Base-by-base conservation (phyloP, 805 yeast species). In the Jamesozyma hellenica region DNA sequence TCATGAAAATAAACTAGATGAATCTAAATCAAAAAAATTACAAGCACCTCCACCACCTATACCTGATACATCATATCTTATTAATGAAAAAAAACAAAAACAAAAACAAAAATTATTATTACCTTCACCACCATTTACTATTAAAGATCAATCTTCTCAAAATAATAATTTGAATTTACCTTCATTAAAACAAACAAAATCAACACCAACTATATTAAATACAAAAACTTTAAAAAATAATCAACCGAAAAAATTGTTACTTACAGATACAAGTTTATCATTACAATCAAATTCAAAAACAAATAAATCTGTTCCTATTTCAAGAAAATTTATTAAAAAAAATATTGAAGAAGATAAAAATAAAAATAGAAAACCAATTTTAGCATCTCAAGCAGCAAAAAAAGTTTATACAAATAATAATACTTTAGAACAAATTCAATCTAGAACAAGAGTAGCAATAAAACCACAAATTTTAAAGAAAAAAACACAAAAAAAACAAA, bases 131-230 rank as follows among this genome's bases (percentile, higher is more conserved):
- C n/a, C n/a, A n/a, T n/a, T n/a, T n/a, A n/a, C n/a, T n/a, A n/a
- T n/a, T n/a, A n/a, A n/a, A n/a, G n/a, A n/a, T n/a, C n/a, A n/a
- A 21, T 21, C 23, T 21, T 6, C 23, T 21, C 8, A 21, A 5
- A 21, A 21, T 6, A 21, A 6, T 8, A 13, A 11, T 17, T 4
- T 14, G 6, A 5, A 31, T 34, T 37, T 36, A 5, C 14, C 30
- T 2, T 32, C 39, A 13, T 29, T 43, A 15, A 47, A 48, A 34
- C 36, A 41, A 10, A 47, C 50, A 12, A 51, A 38, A 28, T 52
- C 57, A 15, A 40, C 53, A 10, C 48, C 57, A 4, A 30, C 47
- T 14, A 29, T 51, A 21, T 35, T 36, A 12, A 26, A 14, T 16
- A 15, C 37, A 3, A 49, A 42, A 29, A 32, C 23, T 21, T 21